Base-by-base conservation (phyloP, 139 green algal genomes). In the Chlamydomonas sp. region DNA sequence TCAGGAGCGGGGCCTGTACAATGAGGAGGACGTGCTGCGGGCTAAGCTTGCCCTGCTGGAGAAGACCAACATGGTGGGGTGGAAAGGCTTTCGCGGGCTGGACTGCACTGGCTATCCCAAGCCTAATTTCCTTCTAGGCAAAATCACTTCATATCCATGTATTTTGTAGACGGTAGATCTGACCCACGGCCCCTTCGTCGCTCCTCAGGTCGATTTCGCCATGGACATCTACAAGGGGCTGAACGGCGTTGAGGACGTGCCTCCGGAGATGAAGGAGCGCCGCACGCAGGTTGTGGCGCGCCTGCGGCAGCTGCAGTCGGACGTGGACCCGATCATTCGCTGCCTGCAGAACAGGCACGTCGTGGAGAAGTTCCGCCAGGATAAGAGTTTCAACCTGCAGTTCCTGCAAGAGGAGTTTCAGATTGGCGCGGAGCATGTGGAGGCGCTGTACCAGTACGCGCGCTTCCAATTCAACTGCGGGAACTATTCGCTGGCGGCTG, bases 401-500 rank as follows among this genome's bases (percentile, higher is more conserved):
- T 95, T 94, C 85, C 87, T 99, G 76, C 95, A 97, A 89, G 93
- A 96, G 77, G 93, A 96, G 90, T 97, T 97, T 71, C 68, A 90
- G 86, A 98, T 99, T 72, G 95, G 95, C 31, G 83, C 93, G 10
- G 96, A 98, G 66, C 94, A 99, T 79, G 96, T 99, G 63, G 98
- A 99, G 84, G 96, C 96, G n/a, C 95, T 99, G 67, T 99, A 98
- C 92, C 90, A 98, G 77, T 99, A 97, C 84, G 98, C 98, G 66
- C 98, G 99, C 94, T 99, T 98, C 93, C 97, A 99, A 92, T 99
- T 98, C 85, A 98, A 99, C 90, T 99, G 98, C 91, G 98, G 98
- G 72, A 99, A 99, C 96, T 99, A 99, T 93, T 91, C 88, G 63
- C 94, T 91, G 77, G 95, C 95, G 63, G 93, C 95, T 59, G 98